Evolutionary conservation across 2,329 filamentous ascomycete genomes (phyloP).

Genomic region (Aspergillus texensis): DNA sequence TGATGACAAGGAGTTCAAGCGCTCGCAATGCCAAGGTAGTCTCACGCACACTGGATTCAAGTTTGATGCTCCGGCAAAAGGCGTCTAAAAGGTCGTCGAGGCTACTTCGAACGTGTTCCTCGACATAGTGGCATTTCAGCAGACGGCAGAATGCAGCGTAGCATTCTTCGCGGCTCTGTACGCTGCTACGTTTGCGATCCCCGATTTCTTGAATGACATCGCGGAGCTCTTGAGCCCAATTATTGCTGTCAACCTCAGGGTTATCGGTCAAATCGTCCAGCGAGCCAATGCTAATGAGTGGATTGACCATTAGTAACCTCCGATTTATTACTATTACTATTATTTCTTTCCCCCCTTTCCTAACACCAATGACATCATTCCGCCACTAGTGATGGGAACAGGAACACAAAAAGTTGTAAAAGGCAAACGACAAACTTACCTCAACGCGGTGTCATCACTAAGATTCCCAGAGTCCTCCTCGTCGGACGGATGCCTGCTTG

Average conservation of each 20-base stretch:
- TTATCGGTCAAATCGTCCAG: conserved; percentile 65
- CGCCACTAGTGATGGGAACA: conserved; percentile 21
- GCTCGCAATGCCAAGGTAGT: conserved; percentile 71
- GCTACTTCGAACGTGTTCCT: conserved; percentile 62
- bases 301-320: conserved; percentile 14
- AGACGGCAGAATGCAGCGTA: conserved; percentile 65
- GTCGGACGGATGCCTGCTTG: conserved; percentile 60
- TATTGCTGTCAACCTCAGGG: conserved; percentile 55
- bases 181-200: conserved; percentile 77
- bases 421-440: conserved; percentile 43
- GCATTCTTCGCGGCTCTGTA: conserved; percentile 67
- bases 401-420: conserved; percentile 12
- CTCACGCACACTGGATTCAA: conserved; percentile 69
- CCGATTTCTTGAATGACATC: conserved; percentile 72
- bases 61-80: conserved; percentile 71
- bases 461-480: conserved; percentile 59
- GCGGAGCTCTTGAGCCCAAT: conserved; percentile 65
- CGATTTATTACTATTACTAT: background rate
- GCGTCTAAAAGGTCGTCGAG: conserved; percentile 65
- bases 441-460: conserved; percentile 62
- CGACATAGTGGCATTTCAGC: conserved; percentile 68
- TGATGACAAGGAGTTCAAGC: conserved; percentile 70
- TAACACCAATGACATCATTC: conserved; percentile 39
- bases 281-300: conserved; percentile 57
- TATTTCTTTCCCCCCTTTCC: background rate